Base-by-base conservation (phyloP, 2,329 filamentous ascomycete genomes). In the Alternaria atra region DNA sequence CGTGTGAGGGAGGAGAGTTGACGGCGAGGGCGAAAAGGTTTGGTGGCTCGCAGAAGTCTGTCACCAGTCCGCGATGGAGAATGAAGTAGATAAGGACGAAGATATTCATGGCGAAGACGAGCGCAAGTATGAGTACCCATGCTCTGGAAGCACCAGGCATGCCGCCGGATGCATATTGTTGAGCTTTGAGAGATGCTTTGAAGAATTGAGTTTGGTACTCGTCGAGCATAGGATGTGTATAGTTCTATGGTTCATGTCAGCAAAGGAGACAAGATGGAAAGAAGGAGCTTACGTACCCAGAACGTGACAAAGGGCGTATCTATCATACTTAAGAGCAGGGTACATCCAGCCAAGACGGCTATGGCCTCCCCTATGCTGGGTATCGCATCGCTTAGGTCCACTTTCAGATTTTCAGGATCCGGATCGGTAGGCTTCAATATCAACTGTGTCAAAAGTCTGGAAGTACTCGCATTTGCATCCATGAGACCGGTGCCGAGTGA, bases 1-100 rank as follows among this genome's bases (percentile, higher is more conserved):
- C 76, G 2, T 81, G 72, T 6, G 80, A 84, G 0, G 84, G 83
- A 0, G 87, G 87, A 27, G 82, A 86, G 71, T 93, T 93, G 53
- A 94, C 82, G 2, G 90, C 89, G 0, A 93, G 78, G 0, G 88
- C 83, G 69, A 94, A 93, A 2, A 93, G 80, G 72, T 93, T 93
- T 55, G 90, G 87, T 1, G 91, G 90, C 70, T 94, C 91, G 0
- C 89, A 91, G 72, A 91, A 93, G 79, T 94, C 92, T 1, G 90
- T 93, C 7, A 94, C 86, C 23, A 92, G 84, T 1, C 87, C 86
- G 73, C 64, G 84, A 54, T 86, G 81, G 47, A 86, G 72, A 52
- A 90, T 74, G 64, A 90, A 83, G 77, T 92, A 93, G 2, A 80
- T 70, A 0, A 92, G 79, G 58, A 90, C 91, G 39, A 89, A 80